Conservation (phyloP, 1,139 yeast species). For the Taiozyma onychis region DNA sequence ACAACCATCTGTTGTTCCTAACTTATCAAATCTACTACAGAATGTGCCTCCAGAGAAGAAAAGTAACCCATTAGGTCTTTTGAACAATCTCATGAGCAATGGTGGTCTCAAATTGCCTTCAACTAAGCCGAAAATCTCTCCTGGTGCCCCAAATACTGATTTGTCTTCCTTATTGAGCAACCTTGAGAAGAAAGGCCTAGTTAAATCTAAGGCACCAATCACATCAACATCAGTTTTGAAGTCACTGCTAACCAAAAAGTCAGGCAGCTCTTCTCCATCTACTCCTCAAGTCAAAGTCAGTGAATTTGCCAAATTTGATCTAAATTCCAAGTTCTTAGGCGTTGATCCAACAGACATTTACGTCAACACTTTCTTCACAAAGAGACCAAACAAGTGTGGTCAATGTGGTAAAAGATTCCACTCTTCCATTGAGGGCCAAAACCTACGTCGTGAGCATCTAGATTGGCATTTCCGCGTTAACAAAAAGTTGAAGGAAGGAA, state of each 20-base stretch:
- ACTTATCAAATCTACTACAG: constrained; percentile 1
- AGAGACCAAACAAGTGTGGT: constrained; percentile 76
- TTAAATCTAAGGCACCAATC: constrained; percentile 6
- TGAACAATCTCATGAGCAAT: constrained; percentile 6
- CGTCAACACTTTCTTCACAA: constrained; percentile 42
- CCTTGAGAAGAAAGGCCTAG: constrained; percentile 15
- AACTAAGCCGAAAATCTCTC: not conserved
- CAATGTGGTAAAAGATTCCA: constrained; percentile 87
- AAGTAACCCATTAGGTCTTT: constrained; percentile 8
- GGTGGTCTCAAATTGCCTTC: constrained; percentile 2
- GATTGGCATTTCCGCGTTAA: constrained; percentile 98
- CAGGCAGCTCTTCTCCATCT: not conserved
- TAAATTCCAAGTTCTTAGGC: constrained; percentile 16
- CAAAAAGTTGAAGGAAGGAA: constrained; percentile 58
- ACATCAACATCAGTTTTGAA: constrained; percentile 18
- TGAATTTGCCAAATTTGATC: constrained; percentile 11
- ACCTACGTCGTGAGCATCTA: constrained; percentile 56
- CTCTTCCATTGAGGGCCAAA: constrained; percentile 52
- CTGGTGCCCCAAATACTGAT: constrained; percentile 5
- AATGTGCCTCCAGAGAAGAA: not conserved
- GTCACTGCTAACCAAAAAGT: constrained; percentile 11
- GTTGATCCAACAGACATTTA: constrained; percentile 14
- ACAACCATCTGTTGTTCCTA: not conserved
- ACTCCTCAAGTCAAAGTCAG: not conserved
- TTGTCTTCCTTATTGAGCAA: constrained; percentile 13